phyloP scores from a whole-genome alignment of 1,284 basidiomycete species.

The Kwoniella shivajii region DNA sequence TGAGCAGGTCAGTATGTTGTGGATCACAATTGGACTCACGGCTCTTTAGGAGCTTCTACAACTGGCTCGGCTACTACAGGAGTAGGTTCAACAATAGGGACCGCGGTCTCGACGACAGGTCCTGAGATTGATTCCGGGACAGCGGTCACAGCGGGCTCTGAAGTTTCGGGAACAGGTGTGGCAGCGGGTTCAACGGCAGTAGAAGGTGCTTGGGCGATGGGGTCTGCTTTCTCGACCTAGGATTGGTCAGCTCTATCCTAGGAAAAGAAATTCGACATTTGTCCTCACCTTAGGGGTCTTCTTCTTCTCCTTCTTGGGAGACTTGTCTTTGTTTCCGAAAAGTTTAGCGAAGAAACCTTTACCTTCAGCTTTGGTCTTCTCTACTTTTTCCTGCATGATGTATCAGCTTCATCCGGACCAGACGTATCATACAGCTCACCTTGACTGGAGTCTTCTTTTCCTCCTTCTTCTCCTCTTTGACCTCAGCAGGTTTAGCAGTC shows the following conservation, averaged over 20 bases:
- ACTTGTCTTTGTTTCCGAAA: constrained; percentile 41
- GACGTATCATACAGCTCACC: constrained; percentile 19
- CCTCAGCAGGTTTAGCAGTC: constrained; percentile 17
- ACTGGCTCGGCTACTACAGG: constrained; percentile 16
- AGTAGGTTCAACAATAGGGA: constrained; percentile 14
- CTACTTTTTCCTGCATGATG: constrained; percentile 34
- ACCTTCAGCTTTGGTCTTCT: constrained; percentile 45
- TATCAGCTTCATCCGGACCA: background rate
- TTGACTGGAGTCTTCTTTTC: constrained; percentile 41
- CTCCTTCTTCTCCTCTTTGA: constrained; percentile 32
- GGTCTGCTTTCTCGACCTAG: constrained; percentile 42
- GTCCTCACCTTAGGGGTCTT: constrained; percentile 45
- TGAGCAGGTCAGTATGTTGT: background rate
- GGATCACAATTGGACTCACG: constrained; percentile 28
- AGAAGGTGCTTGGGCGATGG: constrained; percentile 21
- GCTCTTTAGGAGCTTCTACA: constrained; percentile 34
- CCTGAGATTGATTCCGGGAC: constrained; percentile 7
- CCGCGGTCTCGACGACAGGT: constrained; percentile 16
- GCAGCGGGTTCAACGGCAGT: constrained; percentile 11
- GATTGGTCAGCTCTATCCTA: constrained; percentile 4
- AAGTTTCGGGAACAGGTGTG: constrained; percentile 12
- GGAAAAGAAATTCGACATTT: background rate
- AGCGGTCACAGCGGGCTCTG: constrained; percentile 16
- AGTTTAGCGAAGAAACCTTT: constrained; percentile 47
- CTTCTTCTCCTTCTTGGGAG: constrained; percentile 48